Conservation (phyloP, 805 yeast genomes). For the Yarrowia yakushimensis region DNA sequence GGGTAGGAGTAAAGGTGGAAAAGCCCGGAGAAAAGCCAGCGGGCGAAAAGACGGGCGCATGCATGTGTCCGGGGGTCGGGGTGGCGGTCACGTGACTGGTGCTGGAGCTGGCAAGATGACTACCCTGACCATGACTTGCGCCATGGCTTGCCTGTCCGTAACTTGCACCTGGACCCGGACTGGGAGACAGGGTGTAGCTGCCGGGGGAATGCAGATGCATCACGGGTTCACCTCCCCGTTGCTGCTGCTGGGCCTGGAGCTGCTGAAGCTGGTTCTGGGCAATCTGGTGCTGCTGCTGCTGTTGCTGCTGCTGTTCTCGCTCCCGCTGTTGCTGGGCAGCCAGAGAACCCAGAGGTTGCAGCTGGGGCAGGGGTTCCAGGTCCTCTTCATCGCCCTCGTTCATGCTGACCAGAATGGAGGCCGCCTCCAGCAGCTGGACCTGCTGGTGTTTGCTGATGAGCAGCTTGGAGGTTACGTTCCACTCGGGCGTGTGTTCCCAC, state of each 20-base stretch:
- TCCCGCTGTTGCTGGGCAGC: slow-evolving; percentile 5
- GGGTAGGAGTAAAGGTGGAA: neutral
- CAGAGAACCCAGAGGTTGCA: neutral
- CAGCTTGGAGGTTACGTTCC: slow-evolving; percentile 81
- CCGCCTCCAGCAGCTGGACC: slow-evolving; percentile 76
- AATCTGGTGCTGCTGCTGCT: slow-evolving; percentile 9
- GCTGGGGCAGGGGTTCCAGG: neutral
- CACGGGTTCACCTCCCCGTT: neutral
- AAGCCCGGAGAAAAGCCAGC: neutral
- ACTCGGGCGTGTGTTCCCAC: slow-evolving; percentile 94
- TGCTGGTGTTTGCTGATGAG: slow-evolving; percentile 84
- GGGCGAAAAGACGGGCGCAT: neutral
- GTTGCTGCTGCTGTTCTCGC: slow-evolving; percentile 8
- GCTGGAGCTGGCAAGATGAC: no score
- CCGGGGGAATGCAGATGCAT: slow-evolving; percentile 14
- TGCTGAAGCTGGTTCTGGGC: slow-evolving; percentile 15
- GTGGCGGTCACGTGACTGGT: neutral
- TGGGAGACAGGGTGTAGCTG: neutral
- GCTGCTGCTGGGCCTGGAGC: slow-evolving; percentile 15
- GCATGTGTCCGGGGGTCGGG: neutral
- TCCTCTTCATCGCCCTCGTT: slow-evolving; percentile 42
- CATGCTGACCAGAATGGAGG: slow-evolving; percentile 68
- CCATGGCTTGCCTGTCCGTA: neutral
- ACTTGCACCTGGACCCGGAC: neutral
- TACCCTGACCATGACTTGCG: neutral